Conservation (phyloP, 2,329 filamentous ascomycete species). For the Emericellopsis cladophorae region DNA sequence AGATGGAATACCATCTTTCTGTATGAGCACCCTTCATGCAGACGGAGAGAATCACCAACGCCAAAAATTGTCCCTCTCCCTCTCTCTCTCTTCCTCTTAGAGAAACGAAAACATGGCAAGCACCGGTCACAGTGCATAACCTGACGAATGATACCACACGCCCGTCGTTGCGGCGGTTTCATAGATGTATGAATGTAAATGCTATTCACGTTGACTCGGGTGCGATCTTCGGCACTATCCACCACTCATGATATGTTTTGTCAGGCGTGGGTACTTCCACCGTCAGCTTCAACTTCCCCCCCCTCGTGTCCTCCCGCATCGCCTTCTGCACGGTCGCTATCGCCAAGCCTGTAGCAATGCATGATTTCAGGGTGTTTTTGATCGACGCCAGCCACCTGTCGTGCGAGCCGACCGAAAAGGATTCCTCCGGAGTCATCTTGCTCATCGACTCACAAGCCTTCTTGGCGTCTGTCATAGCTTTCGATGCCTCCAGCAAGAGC, state of each 20-base stretch:
- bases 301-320: conserved; percentile 5
- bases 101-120: too few species aligned
- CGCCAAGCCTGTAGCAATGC: conserved; percentile 56
- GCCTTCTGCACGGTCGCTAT: conserved; percentile 40
- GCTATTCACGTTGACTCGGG: conserved; percentile 3
- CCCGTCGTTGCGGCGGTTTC: background rate
- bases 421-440: conserved; percentile 35
- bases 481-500: conserved; percentile 32
- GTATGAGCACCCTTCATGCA: too few species aligned
- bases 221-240: conserved; percentile 44
- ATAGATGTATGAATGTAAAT: background rate
- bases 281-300: conserved; percentile 23
- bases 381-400: conserved; percentile 48
- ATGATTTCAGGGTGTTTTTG: conserved; percentile 53
- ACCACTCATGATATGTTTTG: conserved; percentile 50
- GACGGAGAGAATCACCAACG: too few species aligned
- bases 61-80: too few species aligned
- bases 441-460: conserved; percentile 44
- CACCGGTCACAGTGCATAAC: too few species aligned
- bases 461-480: conserved; percentile 32
- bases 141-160: background rate
- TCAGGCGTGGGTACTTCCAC: conserved; percentile 39
- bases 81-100: too few species aligned
- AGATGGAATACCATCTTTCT: too few species aligned
- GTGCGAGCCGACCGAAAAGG: conserved; percentile 43